Evolutionary conservation across 768 basidiomycete genomes (phyloP).

Genomic region (Guyanaporus albipodus): DNA sequence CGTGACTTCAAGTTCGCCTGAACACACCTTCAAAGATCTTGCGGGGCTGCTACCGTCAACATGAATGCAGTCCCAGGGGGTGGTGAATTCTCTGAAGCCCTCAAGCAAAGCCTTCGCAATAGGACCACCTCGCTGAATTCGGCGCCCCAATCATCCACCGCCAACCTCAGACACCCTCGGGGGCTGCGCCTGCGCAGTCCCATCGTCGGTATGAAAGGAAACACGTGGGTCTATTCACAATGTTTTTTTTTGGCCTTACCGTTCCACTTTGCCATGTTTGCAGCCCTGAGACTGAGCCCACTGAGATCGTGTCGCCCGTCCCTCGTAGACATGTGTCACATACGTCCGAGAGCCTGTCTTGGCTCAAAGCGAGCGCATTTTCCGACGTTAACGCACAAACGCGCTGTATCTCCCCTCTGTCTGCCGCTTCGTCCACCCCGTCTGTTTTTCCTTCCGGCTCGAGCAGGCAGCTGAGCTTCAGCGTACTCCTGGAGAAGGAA

Average conservation of each 20-base stretch:
- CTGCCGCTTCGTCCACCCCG: constrained; percentile 28
- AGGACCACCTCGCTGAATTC: constrained; percentile 17
- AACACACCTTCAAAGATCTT: not conserved
- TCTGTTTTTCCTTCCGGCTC: constrained; percentile 24
- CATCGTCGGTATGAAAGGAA: constrained; percentile 9
- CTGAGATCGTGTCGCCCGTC: constrained; percentile 58
- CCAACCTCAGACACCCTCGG: constrained; percentile 10
- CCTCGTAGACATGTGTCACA: constrained; percentile 67
- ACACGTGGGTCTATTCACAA: constrained; percentile 11
- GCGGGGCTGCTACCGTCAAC: not conserved
- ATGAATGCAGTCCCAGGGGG: constrained; percentile 20
- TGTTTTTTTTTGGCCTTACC: not conserved
- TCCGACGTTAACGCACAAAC: constrained; percentile 39
- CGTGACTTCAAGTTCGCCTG: not conserved
- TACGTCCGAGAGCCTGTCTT: constrained; percentile 52
- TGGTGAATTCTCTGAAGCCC: constrained; percentile 3
- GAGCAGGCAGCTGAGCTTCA: constrained; percentile 36
- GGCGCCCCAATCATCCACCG: not conserved
- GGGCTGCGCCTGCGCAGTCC: constrained; percentile 17
- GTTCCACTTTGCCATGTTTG: not conserved
- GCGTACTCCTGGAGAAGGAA: constrained; percentile 39
- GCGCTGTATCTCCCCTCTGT: constrained; percentile 44
- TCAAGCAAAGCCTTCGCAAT: constrained; percentile 1
- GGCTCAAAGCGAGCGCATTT: constrained; percentile 48
- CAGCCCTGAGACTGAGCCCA: constrained; percentile 27